Evolutionary conservation across 176 grass and related monocot genomes (phyloP), one percentile per base, ranked within the genome.

Genomic region (Eleusine indica): DNA sequence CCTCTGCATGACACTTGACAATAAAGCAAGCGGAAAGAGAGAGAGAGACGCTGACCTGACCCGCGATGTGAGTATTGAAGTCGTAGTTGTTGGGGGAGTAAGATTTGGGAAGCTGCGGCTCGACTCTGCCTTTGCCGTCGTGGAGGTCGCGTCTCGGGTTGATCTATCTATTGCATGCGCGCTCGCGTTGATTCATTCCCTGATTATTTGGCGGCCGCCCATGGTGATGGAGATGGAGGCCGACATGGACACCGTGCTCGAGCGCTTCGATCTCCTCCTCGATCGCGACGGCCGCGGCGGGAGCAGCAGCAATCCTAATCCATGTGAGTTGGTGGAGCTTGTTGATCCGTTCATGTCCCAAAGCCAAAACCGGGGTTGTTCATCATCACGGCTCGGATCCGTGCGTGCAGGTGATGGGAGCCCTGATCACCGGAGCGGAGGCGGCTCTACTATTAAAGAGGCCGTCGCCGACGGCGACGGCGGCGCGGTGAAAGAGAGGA

Each of bases 401-500:
- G 21, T 71, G 67, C 41, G 54, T 69, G 75, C 54, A 71, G 66
- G 75, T 72, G 67, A 11, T 22, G 61, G 61, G 22, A 70, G 77
- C 0, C 70, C 44, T 47, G 44, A 47, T 47, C 44, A 41, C 17
- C 72, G 4, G 42, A 52, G 60, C 25, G 25, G 51, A 38, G 67
- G 80, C 8, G 65, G 18, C 6, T 48, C 73, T 0, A 21, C 28
- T 39, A 35, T 12, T 70, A 9, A 12, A 9, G 69, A 40, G 15
- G 53, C 13, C 5, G 25, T 25, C 25, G 21, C 5, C 7, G 57
- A 1, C 42, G 64, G 49, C 13, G 44, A 10, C 32, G 2, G 32
- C 32, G 32, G 30, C 12, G 64, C 70, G 70, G 79, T 94, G 84
- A 98, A 98, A 86, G 88, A 95, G 81, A 74, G 87, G 79, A 87